A percentile compares a stretch with the other conserved stretches of the same genome.
phyloP scores from a whole-genome alignment of 306 rosid species.

The Ochetophila trinervis region DNA sequence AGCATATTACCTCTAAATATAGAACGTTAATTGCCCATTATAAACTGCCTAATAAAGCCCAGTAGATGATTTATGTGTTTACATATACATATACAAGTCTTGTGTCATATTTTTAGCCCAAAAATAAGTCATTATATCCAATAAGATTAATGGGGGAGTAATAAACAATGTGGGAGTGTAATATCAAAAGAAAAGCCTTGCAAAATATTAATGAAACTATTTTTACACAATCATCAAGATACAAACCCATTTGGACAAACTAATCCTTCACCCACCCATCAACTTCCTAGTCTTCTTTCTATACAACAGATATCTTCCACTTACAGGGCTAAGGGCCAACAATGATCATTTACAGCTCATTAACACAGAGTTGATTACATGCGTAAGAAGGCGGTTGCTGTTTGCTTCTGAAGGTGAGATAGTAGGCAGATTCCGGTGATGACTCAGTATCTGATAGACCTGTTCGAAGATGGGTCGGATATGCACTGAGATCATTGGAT shows the following conservation, averaged over 20 bases:
- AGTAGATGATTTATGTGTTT: too few species aligned
- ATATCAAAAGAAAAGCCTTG: too few species aligned
- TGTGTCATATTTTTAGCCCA: too few species aligned
- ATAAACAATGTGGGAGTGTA: too few species aligned
- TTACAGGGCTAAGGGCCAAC: conserved; percentile 2
- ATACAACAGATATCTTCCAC: conserved; percentile 35
- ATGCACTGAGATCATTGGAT: conserved; percentile 46
- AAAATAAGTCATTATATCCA: too few species aligned
- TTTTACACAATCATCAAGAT: conserved; percentile 31
- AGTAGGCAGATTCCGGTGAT: conserved; percentile 42
- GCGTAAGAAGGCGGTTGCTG: conserved; percentile 62
- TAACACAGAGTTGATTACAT: conserved; percentile 59
- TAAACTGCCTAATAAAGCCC: too few species aligned
- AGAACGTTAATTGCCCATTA: too few species aligned
- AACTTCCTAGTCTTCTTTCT: conserved; percentile 4
- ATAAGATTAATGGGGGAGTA: too few species aligned
- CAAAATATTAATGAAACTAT: conserved; percentile 13
- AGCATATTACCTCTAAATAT: too few species aligned
- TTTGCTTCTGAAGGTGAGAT: conserved; percentile 50
- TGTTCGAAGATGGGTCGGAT: conserved; percentile 51
- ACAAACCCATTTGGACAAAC: conserved; percentile 25
- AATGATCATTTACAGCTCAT: conserved; percentile 63
- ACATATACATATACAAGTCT: too few species aligned
- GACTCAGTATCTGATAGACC: conserved; percentile 46
- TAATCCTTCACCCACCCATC: not conserved